Base-by-base conservation (phyloP, 2,329 filamentous ascomycete species). In the Ophiocordyceps australis region DNA sequence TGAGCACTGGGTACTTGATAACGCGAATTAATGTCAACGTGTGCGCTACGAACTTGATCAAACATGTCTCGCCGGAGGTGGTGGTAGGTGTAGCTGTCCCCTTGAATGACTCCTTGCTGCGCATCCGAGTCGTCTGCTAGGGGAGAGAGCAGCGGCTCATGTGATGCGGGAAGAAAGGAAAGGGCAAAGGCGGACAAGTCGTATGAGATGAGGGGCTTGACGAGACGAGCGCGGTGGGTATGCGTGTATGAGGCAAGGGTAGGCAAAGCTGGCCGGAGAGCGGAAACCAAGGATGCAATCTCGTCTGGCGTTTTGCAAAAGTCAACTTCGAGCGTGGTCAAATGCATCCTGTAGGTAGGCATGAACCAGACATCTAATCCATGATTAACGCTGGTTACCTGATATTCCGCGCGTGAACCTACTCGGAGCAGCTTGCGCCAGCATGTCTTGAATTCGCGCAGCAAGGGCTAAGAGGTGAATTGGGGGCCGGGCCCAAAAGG, bases 1-100 rank as follows among this genome's bases (percentile, higher is more conserved):
- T 95, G 86, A 11, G 81, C 82, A 24, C 78, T 86, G 2, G 85
- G 85, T 3, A 92, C 81, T 14, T 85, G 73, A 45, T 94, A 95
- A 30, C 86, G 63, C 27, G 78, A 80, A 14, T 62, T 74, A 18
- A 93, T 62, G 11, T 63, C 52, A n/a, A 86, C 57, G 2, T 78
- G 79, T 0, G 70, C 62, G 4, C 53, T 54, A 23, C 58, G 54
- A 4, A 69, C 65, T 15, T 69, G 54, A 25, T 64, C 57, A 45
- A 74, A 89, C 9, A 91, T 46, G 42, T 93, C 82, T 4, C 75
- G 65, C 3, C 86, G 72, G 7, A 95, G 66, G 47, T 95, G 86
- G 44, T 94, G 86, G 46, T 94, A 94, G 0, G 78, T 85, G 50
- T 81, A 94, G 2, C 37, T 41, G 36, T 89, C 77, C 12, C 67